Base-by-base conservation (phyloP, 441 rosid genomes). In the Syzygium syzygioides region DNA sequence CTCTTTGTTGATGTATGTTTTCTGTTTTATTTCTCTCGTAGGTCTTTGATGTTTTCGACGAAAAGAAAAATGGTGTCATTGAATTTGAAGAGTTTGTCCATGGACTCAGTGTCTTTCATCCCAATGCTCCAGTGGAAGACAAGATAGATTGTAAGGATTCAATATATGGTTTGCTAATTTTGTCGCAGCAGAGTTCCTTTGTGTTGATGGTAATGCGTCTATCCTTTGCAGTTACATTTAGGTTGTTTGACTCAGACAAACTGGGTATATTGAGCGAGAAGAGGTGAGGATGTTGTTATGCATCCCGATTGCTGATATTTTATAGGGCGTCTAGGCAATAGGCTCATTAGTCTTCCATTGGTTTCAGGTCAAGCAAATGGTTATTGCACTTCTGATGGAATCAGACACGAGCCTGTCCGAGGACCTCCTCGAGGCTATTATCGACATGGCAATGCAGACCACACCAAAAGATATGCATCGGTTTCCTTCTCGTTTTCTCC, bases 81-180 rank as follows among this genome's bases (percentile, higher is more conserved):
- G 99, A 96, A 89, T 96, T 97, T 89, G 99, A 94, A 30, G 99
- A 96, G 86, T 97, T 97, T 80, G 89, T 96, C 54, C 99, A 92
- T 80, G 92, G 97, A 18, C 94, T 97, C 59, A 94, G 87, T 87
- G 93, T 96, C 85, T 97, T 97, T 91, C 99, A 97, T 93, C 99
- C 99, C 4, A 55, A 30, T 88, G 93, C 98, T 85, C 93, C 96
- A 4, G 59, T 94, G 14, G 98, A 96, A 85, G 96, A 94, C 86
- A 97, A 97, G 90, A 97, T 92, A 50, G 95, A 96, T 62, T 97
- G 99, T 96, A 93, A 92, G 96, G 55, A 62, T 91, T 90, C 56
- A 48, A 80, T 54, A 71, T 14, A 14, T 28, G 41, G 57, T 64
- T 55, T 12, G 87, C 83, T 87, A 54, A 87, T 71, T 20, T 85